Base-by-base conservation (phyloP, 345 rosid genomes). In the Salix suchowensis region DNA sequence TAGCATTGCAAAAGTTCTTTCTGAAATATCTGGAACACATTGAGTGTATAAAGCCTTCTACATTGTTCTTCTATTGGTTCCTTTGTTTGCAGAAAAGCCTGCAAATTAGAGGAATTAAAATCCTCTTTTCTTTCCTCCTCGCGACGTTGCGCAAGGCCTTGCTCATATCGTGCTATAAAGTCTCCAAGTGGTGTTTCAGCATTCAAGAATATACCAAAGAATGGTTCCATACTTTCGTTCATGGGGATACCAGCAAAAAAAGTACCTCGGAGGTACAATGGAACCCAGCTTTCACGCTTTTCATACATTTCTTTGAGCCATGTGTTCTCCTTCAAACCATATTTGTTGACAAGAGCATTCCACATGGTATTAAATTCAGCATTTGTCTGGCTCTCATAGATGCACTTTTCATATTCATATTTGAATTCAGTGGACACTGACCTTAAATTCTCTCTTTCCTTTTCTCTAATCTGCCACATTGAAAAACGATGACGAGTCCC, bases 1-100 rank as follows among this genome's bases (percentile, higher is more conserved):
- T 90, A 89, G 65, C 89, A 85, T 68, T 90, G 95, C 28, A 90
- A 77, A 34, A 94, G 90, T 77, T 94, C 98, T 30, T 85, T 85
- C 76, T 94, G 98, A 83, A 94, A 88, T 68, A 90, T 86, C 80
- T 89, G 91, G 87, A 94, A 92, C 71, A 88, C 74, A 0, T 86
- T 70, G 10, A 87, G 89, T 14, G 98, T 92, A 76, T 94, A 94
- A 7, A 92, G 87, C 81, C 88, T 86, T 84, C 92, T 87, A 67
- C 97, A 89, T 48, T 91, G 97, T 70, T 91, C 97, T 83, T 92
- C 98, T 36, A 94, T 83, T 0, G 91, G 95, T 77, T 91, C 97
- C 73, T 88, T 91, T 26, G 97, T 90, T 80, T 89, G 92, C 21
- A 88, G 83, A 78, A 82, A 85, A 7, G 89, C 89, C 84, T 89